phyloP scores from a whole-genome alignment of 2,329 filamentous ascomycete species.

The Colletotrichum sp. region DNA sequence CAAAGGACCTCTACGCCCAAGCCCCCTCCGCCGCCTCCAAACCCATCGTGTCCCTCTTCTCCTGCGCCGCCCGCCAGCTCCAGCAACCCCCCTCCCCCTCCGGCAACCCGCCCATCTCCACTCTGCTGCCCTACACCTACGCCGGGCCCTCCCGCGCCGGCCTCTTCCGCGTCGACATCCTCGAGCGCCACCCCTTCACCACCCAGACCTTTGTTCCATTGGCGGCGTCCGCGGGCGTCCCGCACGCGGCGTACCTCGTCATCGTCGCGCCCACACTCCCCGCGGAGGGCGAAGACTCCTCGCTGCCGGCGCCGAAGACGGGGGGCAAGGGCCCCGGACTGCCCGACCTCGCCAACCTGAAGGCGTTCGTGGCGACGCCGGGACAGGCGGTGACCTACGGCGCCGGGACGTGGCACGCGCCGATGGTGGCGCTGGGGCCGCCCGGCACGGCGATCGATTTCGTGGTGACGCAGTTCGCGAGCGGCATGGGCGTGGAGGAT shows the following conservation, averaged over 20 bases:
- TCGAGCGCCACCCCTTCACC: constrained; percentile 93
- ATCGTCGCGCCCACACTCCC: constrained; percentile 80
- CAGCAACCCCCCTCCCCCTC: neutral
- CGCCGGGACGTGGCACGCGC: constrained; percentile 92
- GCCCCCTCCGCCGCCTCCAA: constrained; percentile 63
- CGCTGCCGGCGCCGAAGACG: constrained; percentile 41
- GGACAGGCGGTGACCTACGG: constrained; percentile 90
- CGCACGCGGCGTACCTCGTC: constrained; percentile 72
- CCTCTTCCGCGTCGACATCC: constrained; percentile 70
- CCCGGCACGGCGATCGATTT: constrained; percentile 73
- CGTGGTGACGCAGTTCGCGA: constrained; percentile 87
- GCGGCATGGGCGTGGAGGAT: constrained; percentile 82
- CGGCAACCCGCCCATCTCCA: constrained; percentile 4
- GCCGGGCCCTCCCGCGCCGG: constrained; percentile 7
- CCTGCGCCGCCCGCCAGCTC: constrained; percentile 73
- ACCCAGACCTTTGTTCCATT: constrained; percentile 92
- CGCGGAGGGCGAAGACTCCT: constrained; percentile 23
- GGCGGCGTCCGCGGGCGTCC: constrained; percentile 31
- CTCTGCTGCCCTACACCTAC: constrained; percentile 21
- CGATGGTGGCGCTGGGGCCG: constrained; percentile 85
- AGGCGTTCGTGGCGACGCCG: constrained; percentile 79
- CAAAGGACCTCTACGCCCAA: constrained; percentile 73
- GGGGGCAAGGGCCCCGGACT: constrained; percentile 55
- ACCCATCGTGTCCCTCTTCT: constrained; percentile 86
- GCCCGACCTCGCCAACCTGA: constrained; percentile 74